Conservation (phyloP, 2,329 filamentous ascomycete species). For the Aspergillus unguis region DNA sequence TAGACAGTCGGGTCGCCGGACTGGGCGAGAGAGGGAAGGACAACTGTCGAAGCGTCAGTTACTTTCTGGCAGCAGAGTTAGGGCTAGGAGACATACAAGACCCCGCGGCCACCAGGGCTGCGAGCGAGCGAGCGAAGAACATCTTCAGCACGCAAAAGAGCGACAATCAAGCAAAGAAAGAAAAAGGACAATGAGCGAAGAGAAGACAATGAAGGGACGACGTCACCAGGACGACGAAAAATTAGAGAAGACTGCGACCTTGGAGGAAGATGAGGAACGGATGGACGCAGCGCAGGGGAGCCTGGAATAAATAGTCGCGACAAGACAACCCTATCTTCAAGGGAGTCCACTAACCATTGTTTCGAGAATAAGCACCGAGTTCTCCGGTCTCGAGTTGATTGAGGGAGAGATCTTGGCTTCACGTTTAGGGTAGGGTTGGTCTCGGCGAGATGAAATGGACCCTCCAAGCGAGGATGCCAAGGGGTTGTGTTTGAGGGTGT, state of each 20-base stretch:
- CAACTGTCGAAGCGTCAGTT: background rate
- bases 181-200: background rate
- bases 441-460: no score
- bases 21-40: constrained; percentile 12
- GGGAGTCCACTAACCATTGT: no score
- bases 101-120: constrained; percentile 1
- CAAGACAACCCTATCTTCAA: no score
- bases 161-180: background rate
- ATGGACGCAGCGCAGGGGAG: background rate
- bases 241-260: background rate
- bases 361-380: no score
- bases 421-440: no score
- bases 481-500: no score
- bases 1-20: constrained; percentile 26
- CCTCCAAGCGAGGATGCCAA: no score
- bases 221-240: constrained; percentile 4
- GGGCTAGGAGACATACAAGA: background rate
- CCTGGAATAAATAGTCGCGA: background rate
- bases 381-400: no score
- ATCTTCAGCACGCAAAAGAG: background rate
- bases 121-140: background rate
- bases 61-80: background rate
- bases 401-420: no score
- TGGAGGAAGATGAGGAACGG: background rate
- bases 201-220: background rate